Base-by-base conservation (phyloP, 345 rosid genomes). In the Gossypium turneri region DNA sequence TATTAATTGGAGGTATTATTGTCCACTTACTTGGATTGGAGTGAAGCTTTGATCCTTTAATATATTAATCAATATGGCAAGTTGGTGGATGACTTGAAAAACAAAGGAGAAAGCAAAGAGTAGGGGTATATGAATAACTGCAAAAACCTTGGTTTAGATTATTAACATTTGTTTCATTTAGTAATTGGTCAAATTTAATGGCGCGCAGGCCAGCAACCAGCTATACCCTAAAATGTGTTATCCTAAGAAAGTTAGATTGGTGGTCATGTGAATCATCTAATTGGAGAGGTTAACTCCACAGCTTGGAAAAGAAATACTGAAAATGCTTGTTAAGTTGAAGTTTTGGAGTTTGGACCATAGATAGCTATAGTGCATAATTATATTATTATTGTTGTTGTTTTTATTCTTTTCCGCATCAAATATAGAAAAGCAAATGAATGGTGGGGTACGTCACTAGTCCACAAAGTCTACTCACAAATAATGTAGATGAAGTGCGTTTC, bases 401-500 rank as follows among this genome's bases (percentile, higher is more conserved):
- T 17, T 11, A 63, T 38, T 4, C 41, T 34, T 34, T 34, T 5
- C 38, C 6, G 38, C 6, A 29, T 29, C 38, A 29, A 29, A 64
- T 8, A 7, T 13, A 34, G 2, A 41, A 8, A 41, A 3, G n/a
- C 4, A 41, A 44, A 10, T 62, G 12, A 45, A 44, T 55, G 45
- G 79, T 77, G 74, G 73, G 80, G 29, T 61, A 20, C 25, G 41
- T 74, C 73, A 72, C 61, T 67, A 12, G 63, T 19, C 51, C 66
- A 38, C 58, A 55, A 48, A 70, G 50, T 78, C 79, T 13, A 57
- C 56, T 16, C 38, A 65, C 71, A 71, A 81, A 82, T 75, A 75
- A 74, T 75, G 44, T 60, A 29, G 76, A 43, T 73, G 59, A 76
- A 70, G 83, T 75, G 86, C 77, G 44, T 34, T 73, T 81, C 51